phyloP scores from a whole-genome alignment of 78 protist species.

The Acrasis kona region DNA sequence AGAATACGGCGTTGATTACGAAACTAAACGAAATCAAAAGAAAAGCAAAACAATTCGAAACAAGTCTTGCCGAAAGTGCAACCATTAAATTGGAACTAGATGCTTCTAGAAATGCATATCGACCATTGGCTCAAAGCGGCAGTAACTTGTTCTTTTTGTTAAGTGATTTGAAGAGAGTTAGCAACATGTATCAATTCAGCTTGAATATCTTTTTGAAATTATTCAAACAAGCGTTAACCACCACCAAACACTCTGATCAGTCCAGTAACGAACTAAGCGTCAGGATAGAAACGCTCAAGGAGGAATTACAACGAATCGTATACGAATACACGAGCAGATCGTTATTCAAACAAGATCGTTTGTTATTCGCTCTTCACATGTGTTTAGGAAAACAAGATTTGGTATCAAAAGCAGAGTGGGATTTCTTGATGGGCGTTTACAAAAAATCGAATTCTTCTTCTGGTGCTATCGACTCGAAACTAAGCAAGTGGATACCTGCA shows the following conservation, averaged over 20 bases:
- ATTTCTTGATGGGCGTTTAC: too few species aligned
- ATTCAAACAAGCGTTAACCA: background rate
- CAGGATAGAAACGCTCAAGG: background rate
- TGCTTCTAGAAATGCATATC: conserved; percentile 59
- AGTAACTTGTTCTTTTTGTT: conserved; percentile 47
- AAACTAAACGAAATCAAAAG: conserved; percentile 59
- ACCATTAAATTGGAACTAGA: conserved; percentile 37
- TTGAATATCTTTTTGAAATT: conserved; percentile 31
- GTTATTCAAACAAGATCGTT: conserved; percentile 29
- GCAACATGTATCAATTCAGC: conserved; percentile 66
- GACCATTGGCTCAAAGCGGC: conserved; percentile 45
- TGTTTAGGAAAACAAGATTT: too few species aligned
- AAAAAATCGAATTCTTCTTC: too few species aligned
- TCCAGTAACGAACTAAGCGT: background rate
- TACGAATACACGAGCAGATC: background rate
- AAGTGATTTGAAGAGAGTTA: conserved; percentile 29
- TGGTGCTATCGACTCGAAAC: too few species aligned
- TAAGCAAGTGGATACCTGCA: too few species aligned
- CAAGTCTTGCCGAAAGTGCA: conserved; percentile 30
- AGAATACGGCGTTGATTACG: conserved; percentile 59
- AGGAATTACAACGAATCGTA: background rate
- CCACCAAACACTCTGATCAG: background rate
- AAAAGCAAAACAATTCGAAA: conserved; percentile 13
- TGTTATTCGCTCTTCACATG: conserved; percentile 28
- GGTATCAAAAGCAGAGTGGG: too few species aligned